phyloP scores from a whole-genome alignment of 768 basidiomycete genomes.

The Suillus subluteus region DNA sequence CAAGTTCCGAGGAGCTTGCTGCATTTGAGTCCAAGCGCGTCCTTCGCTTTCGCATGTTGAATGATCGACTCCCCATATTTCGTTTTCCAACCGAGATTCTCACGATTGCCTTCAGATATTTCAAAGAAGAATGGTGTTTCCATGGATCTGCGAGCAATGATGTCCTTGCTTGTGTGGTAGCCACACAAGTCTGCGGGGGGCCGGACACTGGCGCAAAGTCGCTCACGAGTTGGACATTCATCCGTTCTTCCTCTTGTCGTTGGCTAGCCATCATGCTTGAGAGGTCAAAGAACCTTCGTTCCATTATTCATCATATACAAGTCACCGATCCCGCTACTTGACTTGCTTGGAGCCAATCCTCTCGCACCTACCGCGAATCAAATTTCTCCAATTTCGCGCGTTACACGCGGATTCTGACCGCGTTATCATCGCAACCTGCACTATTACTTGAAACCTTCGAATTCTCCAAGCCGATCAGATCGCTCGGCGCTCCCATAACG shows the following conservation, averaged over 20 bases:
- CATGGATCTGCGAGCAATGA: not conserved
- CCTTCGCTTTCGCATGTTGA: not conserved
- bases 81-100: not conserved
- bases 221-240: constrained; percentile 13
- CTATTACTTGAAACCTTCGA: constrained; percentile 38
- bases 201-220: not conserved
- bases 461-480: constrained; percentile 20
- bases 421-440: constrained; percentile 24
- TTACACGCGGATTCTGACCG: not conserved
- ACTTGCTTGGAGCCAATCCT: constrained; percentile 15
- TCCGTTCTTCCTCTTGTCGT: constrained; percentile 30
- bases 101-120: not conserved
- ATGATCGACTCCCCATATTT: not conserved
- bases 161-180: not conserved
- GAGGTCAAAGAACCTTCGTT: constrained; percentile 46
- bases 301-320: constrained; percentile 35
- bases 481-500: constrained; percentile 19
- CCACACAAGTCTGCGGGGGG: not conserved
- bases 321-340: constrained; percentile 36
- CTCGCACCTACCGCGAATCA: constrained; percentile 6
- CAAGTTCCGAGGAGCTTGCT: not conserved
- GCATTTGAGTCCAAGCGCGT: not conserved
- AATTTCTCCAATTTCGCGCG: constrained; percentile 22
- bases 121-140: not conserved
- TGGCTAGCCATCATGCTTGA: constrained; percentile 48